Conservation (phyloP, 805 yeast genomes). For the Teunomyces aglyptinius region DNA sequence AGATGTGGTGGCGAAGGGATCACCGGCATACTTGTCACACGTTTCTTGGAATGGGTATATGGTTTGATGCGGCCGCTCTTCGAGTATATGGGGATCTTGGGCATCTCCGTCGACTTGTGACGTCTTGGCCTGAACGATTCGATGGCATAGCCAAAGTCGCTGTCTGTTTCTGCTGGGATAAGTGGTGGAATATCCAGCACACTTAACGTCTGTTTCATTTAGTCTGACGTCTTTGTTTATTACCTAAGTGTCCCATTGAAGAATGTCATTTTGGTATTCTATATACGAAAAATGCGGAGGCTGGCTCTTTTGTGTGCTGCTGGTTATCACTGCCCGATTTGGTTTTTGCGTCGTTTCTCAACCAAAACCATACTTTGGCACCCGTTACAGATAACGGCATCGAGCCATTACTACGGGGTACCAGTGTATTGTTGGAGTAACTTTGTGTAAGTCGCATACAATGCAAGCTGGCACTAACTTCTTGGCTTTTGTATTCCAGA, state of each 20-base stretch:
- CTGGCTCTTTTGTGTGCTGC: conserved; percentile 3
- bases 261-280: background rate
- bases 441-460: too few relatives aligned
- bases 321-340: background rate
- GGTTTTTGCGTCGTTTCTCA: background rate
- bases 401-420: too few relatives aligned
- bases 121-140: conserved; percentile 26
- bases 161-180: conserved; percentile 19
- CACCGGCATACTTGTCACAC: conserved; percentile 25
- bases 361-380: background rate
- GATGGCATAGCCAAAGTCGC: conserved; percentile 29
- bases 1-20: conserved; percentile 1
- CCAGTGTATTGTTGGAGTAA: too few relatives aligned
- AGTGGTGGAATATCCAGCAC: conserved; percentile 20
- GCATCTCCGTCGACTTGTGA: conserved; percentile 26
- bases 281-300: conserved; percentile 3
- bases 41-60: conserved; percentile 6
- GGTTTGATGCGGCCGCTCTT: conserved; percentile 21
- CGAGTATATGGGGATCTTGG: conserved; percentile 24
- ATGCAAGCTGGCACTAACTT: too few relatives aligned
- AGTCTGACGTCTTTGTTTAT: background rate
- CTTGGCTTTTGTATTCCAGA: too few relatives aligned
- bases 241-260: background rate
- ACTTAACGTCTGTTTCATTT: conserved; percentile 1
- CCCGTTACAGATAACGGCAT: background rate